Evolutionary conservation across 352 stramenopile species (phyloP), one percentile per base, ranked within the genome.

Genomic region (Phytophthora constricta): DNA sequence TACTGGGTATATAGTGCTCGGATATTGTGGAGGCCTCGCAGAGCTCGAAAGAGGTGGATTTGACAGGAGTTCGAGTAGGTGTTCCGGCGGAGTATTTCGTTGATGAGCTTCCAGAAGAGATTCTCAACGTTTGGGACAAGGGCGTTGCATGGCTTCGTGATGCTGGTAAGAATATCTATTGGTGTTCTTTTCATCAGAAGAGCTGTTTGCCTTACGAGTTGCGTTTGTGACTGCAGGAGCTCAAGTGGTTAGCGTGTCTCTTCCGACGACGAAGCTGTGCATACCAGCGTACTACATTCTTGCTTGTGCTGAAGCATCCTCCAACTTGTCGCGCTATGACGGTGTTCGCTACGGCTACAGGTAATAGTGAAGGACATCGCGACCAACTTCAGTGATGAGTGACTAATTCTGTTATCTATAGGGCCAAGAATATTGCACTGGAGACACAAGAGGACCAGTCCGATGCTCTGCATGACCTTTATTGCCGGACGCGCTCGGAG

Each of bases 231-330:
- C 19, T n/a, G 17, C 42, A 82, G 78, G 84, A 42, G 88, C 85
- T 22, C 80, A 92, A 58, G 80, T 95, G n/a, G 80, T 94, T 37
- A 83, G 72, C 37, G 71, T 93, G 3, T 94, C 86, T 9, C 67
- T 96, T 16, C 86, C 86, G 2, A 91, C 84, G 16, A 95, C 74
- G 22, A 96, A 86, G 81, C 77, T 92, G 23, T 96, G 92, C 23
- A 91, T 99, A 39, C 89, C 97, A 33, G 90, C 97, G 1, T 99
- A 99, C 72, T 99, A 99, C 71, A 98, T 99, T n/a, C 74, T 99
- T 37, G 96, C 97, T 10, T 98, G 95, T 65, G 97, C 97, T 1
- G 97, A 99, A 79, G 98, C 98, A 11, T 98, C 94, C 28, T 99
- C 97, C 1, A 99, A 99, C 73, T 80, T 99, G 45, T 97, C 93